Conservation (phyloP, 805 yeast genomes). For the Saccharomyces paradoxus region DNA sequence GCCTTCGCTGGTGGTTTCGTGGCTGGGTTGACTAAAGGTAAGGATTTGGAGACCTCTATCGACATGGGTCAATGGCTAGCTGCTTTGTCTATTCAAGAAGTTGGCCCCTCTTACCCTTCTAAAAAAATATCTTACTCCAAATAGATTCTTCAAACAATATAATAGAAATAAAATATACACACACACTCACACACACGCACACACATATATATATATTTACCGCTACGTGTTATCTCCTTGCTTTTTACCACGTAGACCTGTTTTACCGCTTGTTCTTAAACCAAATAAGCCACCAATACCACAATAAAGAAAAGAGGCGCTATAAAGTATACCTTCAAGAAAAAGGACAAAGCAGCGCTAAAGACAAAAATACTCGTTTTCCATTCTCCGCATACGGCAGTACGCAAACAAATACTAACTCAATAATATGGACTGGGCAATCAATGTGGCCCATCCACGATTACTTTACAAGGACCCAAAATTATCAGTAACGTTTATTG, state of each 20-base stretch:
- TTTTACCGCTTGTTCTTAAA: neutral
- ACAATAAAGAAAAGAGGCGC: neutral
- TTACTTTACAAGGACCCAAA: slow-evolving; percentile 17
- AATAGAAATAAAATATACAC: neutral
- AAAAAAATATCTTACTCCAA: slow-evolving; percentile 37
- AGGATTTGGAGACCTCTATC: slow-evolving; percentile 50
- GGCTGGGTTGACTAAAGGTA: slow-evolving; percentile 76
- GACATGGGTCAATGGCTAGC: slow-evolving; percentile 97
- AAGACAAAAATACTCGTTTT: neutral
- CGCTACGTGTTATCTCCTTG: neutral
- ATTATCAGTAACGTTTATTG: slow-evolving; percentile 14
- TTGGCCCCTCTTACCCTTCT: slow-evolving; percentile 90
- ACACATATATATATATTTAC: neutral
- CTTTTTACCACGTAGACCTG: neutral
- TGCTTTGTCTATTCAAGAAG: slow-evolving; percentile 77
- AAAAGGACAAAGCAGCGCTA: neutral
- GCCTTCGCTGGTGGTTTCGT: slow-evolving; percentile 96
- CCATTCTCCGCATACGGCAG: neutral
- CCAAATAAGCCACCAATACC: neutral
- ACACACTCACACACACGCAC: no score
- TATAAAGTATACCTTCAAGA: neutral
- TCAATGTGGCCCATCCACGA: slow-evolving; percentile 23
- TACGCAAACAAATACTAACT: neutral
- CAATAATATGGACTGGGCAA: slow-evolving; percentile 15
- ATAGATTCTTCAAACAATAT: neutral